Evolutionary conservation across 2,329 filamentous ascomycete species (phyloP), one percentile per base, ranked within the genome.

Genomic region (Shiraia bambusicola): DNA sequence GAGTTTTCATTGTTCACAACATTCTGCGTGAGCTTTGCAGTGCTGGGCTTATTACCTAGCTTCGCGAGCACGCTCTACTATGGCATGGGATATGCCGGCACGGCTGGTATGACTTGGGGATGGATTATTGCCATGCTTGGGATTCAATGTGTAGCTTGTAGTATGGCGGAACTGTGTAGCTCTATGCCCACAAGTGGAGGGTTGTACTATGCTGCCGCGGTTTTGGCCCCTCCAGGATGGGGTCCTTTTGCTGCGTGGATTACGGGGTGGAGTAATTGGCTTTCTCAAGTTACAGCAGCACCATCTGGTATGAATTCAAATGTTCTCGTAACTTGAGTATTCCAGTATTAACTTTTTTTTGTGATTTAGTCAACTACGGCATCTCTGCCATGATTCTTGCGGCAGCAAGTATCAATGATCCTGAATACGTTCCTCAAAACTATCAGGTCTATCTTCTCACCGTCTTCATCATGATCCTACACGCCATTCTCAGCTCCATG

Each of bases 1-100:
- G 84, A 88, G 56, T 88, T 89, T 63, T 83, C 78, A 2, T 71
- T 87, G 11, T 88, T 84, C 78, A 86, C 84, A 5, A 86, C 83
- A 0, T 88, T 88, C 61, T 86, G 83, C 52, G 84, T 88, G 28
- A 83, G 79, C 40, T 88, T 88, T 63, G 84, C 86, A 6, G 84
- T 88, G 9, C 71, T 88, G 40, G 86, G 86, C 1, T 65, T 88
- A 33, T 66, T 88, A 35, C 86, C 85, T 0, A 86, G 81, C 47
- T 87, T 88, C 56, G 85, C 84, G 1, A 83, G 78, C 49, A 88
- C 85, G 0, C 67, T 89, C 50, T 84, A 77, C 59, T 88, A 87
- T 75, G 84, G 84, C 51, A 80, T 82, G 69, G 74, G 75, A 30
- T 73, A 73, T 59, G 70, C 69, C 6, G 69, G 70, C 1, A 72